Conservation (phyloP, 2,329 filamentous ascomycete species). For the Fusarium burgessii region DNA sequence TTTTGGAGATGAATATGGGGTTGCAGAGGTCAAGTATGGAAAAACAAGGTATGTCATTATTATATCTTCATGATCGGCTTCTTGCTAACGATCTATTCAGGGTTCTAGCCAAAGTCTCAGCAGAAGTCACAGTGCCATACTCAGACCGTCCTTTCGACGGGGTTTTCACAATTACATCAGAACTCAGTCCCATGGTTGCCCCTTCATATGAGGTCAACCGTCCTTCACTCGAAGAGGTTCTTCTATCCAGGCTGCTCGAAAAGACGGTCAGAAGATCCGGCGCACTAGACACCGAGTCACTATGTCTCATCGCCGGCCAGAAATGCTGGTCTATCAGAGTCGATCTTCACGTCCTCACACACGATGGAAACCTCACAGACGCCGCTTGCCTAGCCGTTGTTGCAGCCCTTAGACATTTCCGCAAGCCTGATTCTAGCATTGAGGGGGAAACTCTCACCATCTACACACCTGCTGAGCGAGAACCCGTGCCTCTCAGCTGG, state of each 20-base stretch:
- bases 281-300: constrained; percentile 93
- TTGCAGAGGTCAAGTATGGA: constrained; percentile 86
- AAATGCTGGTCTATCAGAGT: constrained; percentile 94
- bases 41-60: constrained; percentile 78
- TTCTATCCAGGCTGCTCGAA: constrained; percentile 89
- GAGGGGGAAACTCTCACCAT: constrained; percentile 87
- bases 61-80: not conserved
- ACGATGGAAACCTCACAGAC: constrained; percentile 92
- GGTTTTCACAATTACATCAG: constrained; percentile 90
- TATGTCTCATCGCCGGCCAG: constrained; percentile 90
- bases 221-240: constrained; percentile 84
- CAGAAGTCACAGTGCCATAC: constrained; percentile 87
- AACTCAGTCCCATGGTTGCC: constrained; percentile 91
- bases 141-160: constrained; percentile 94
- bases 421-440: constrained; percentile 88
- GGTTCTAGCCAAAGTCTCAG: constrained; percentile 85
- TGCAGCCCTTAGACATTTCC: constrained; percentile 89
- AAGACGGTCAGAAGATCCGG: constrained; percentile 93
- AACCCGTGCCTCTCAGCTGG: constrained; percentile 90
- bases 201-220: constrained; percentile 90
- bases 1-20: constrained; percentile 92
- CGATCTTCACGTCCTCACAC: constrained; percentile 90
- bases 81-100: constrained; percentile 58
- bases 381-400: constrained; percentile 87
- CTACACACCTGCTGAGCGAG: constrained; percentile 85